Conservation (phyloP, 768 basidiomycete genomes). For the Amanita phalloides region DNA sequence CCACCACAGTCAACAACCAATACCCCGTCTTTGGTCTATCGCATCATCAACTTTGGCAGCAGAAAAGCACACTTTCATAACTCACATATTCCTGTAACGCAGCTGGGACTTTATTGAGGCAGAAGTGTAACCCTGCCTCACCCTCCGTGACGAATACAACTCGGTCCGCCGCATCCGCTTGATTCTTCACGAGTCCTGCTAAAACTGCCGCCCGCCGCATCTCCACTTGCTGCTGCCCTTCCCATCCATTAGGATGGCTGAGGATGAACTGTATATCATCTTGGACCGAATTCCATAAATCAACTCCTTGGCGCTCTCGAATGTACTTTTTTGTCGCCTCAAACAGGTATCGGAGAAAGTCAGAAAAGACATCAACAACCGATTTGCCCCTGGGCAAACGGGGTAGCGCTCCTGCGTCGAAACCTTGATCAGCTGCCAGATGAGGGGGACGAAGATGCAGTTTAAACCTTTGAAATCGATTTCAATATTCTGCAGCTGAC, state of each 20-base stretch:
- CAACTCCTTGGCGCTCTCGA: conserved; percentile 27
- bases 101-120: conserved; percentile 28
- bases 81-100: conserved; percentile 16
- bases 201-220: conserved; percentile 35
- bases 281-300: conserved; percentile 29
- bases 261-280: conserved; percentile 33
- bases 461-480: conserved; percentile 10
- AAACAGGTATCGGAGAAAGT: conserved; percentile 35
- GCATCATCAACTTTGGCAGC: conserved; percentile 5
- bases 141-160: conserved; percentile 44
- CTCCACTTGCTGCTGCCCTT: conserved; percentile 36
- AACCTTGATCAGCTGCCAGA: neutral
- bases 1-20: conserved; percentile 5
- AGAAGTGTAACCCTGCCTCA: conserved; percentile 44
- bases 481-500: neutral
- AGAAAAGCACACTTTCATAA: conserved; percentile 17
- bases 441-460: conserved; percentile 3
- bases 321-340: conserved; percentile 30
- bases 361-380: conserved; percentile 30
- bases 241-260: conserved; percentile 49
- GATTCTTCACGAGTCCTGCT: conserved; percentile 31
- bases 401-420: conserved; percentile 13
- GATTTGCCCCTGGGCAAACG: conserved; percentile 31
- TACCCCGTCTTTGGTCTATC: neutral
- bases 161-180: conserved; percentile 21